Percentiles rank a stretch among this genome's conserved stretches.
phyloP scores from a whole-genome alignment of 371 early-diverging fungal genomes.

The Lichtheimia ramosa region DNA sequence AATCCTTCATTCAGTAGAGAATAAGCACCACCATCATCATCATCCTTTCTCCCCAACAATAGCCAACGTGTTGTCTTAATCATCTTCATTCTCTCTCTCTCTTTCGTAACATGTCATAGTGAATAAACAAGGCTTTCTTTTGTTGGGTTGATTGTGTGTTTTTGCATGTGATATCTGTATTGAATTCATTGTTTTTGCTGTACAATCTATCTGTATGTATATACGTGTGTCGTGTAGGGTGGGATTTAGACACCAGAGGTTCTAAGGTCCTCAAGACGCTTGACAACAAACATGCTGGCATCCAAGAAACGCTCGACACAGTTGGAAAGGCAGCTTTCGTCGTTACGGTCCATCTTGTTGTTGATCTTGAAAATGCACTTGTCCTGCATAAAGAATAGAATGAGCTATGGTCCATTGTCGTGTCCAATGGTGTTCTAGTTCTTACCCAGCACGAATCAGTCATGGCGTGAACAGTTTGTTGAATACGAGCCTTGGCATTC shows the following conservation, averaged over 20 bases:
- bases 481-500: conserved; percentile 74
- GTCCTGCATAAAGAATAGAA: conserved; percentile 31
- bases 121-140: too few species aligned
- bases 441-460: conserved; percentile 72
- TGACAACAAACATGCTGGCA: conserved; percentile 68
- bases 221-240: too few species aligned
- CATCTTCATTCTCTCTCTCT: too few species aligned
- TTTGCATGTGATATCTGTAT: too few species aligned
- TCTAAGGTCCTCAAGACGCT: conserved; percentile 58
- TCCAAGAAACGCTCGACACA: conserved; percentile 86
- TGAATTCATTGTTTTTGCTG: neutral
- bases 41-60: too few species aligned
- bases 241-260: conserved; percentile 21
- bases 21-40: too few species aligned
- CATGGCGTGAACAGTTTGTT: conserved; percentile 68
- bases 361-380: conserved; percentile 73
- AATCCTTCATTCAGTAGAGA: too few species aligned
- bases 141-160: too few species aligned
- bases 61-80: too few species aligned
- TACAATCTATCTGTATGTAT: neutral
- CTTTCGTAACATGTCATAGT: too few species aligned
- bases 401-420: too few species aligned
- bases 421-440: neutral
- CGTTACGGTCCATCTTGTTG: conserved; percentile 65
- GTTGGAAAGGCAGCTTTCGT: conserved; percentile 74